Conservation (phyloP, 176 grass and related monocot genomes). For the Zoysia pacifica region DNA sequence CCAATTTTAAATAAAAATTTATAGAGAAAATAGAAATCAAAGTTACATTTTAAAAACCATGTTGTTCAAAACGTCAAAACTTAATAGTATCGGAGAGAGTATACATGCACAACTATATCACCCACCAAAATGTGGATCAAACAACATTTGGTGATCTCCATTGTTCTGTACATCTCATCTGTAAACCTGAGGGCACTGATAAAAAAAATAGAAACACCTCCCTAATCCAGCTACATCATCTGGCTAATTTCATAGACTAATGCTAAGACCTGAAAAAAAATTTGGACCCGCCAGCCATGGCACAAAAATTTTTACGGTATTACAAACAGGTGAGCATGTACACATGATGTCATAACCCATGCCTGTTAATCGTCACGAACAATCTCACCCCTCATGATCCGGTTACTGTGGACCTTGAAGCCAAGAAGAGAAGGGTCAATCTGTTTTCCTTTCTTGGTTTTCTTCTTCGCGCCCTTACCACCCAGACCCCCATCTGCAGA, state of each 20-base stretch:
- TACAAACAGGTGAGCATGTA: constrained; percentile 45
- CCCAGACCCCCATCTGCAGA: constrained; percentile 47
- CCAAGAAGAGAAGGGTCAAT: constrained; percentile 97
- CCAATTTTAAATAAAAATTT: too few relatives aligned
- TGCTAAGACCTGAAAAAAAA: constrained; percentile 22
- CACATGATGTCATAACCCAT: constrained; percentile 22
- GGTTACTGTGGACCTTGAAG: constrained; percentile 98
- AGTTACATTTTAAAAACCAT: too few relatives aligned
- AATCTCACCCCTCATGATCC: constrained; percentile 91
- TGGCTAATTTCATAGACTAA: background rate
- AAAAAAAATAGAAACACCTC: constrained; percentile 22
- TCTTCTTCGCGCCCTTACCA: constrained; percentile 80
- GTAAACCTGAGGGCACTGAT: constrained; percentile 44
- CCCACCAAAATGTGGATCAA: background rate
- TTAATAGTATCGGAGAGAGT: background rate
- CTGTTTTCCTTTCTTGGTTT: constrained; percentile 92
- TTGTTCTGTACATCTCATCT: constrained; percentile 59
- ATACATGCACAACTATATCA: background rate
- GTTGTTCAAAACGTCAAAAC: too few relatives aligned
- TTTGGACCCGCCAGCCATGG: constrained; percentile 5
- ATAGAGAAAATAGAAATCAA: too few relatives aligned
- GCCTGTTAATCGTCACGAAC: constrained; percentile 71
- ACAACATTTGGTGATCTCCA: constrained; percentile 22
- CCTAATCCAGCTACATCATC: constrained; percentile 51
- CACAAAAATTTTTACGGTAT: constrained; percentile 38